Percentiles rank a stretch among this genome's conserved stretches.
These are phyloP conservation scores for Endocalyx cinctus DNA, from an alignment of 2,329 filamentous ascomycete genomes.

Conservation along the genomic window DNA sequence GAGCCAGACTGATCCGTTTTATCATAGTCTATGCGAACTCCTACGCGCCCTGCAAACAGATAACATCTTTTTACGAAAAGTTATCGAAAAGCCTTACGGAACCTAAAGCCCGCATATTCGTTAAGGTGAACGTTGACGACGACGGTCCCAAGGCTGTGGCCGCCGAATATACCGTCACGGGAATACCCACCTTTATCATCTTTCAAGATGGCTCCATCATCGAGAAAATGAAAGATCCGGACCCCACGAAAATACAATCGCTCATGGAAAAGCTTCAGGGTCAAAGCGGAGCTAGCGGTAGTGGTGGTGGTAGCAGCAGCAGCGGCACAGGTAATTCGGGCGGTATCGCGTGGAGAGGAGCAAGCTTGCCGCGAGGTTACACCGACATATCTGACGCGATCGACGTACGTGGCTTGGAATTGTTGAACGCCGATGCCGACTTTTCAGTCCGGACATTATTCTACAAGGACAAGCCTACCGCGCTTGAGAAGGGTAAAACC, in stretches of 20 bases:
- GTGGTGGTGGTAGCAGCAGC: conserved; percentile 35
- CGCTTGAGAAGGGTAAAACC: conserved; percentile 85
- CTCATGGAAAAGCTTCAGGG: conserved; percentile 66
- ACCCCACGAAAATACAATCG: conserved; percentile 64
- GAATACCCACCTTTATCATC: conserved; percentile 88
- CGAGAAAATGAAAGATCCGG: conserved; percentile 68
- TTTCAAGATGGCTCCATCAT: conserved; percentile 68
- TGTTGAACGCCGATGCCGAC: conserved; percentile 80
- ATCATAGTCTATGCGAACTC: conserved; percentile 77
- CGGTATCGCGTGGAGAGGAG: conserved; percentile 64
- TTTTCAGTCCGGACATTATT: conserved; percentile 70
- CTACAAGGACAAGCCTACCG: conserved; percentile 53
- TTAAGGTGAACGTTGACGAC: conserved; percentile 78
- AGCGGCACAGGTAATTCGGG: conserved; percentile 37
- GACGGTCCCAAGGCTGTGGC: conserved; percentile 63
- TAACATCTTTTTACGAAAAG: conserved; percentile 77
- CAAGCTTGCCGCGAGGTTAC: conserved; percentile 73
- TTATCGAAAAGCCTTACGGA: conserved; percentile 68
- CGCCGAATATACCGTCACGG: conserved; percentile 65
- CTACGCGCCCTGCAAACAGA: conserved; percentile 78
- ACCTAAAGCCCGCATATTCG: conserved; percentile 71
- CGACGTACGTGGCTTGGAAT: conserved; percentile 73
- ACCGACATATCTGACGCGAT: conserved; percentile 77
- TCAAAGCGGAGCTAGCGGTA: conserved; percentile 58
- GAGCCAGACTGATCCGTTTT: conserved; percentile 6